Percentiles rank a stretch among this genome's conserved stretches.
Conservation (phyloP, 1,284 basidiomycete species). For the Cutaneotrichosporon cavernicola region DNA sequence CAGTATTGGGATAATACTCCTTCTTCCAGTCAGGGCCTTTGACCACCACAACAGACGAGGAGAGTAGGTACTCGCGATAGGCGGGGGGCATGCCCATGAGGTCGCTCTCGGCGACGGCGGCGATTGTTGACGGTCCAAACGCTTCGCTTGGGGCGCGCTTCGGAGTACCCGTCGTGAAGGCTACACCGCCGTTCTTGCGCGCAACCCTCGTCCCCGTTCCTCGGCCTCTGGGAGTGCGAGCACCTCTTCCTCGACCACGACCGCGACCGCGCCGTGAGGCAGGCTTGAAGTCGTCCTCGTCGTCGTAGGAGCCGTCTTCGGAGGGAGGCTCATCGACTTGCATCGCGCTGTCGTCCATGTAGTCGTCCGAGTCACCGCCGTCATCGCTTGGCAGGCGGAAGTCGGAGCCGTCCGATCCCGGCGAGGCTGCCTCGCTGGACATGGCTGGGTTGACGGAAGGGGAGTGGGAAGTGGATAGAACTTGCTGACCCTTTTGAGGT, state of each 20-base stretch:
- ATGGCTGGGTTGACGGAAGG: background rate
- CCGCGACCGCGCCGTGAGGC: background rate
- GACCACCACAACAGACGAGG: conserved; percentile 1
- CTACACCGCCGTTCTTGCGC: background rate
- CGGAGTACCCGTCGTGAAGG: background rate
- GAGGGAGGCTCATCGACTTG: background rate
- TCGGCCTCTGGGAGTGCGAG: background rate
- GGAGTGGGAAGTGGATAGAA: too few species aligned
- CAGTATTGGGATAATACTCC: conserved; percentile 6
- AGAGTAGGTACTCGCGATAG: conserved; percentile 21
- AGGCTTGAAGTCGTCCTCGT: background rate
- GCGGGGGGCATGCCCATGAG: conserved; percentile 15
- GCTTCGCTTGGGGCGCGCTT: conserved; percentile 4
- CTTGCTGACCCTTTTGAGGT: background rate
- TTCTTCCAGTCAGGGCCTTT: conserved; percentile 3
- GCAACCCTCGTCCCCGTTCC: background rate
- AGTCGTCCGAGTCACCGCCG: conserved; percentile 9
- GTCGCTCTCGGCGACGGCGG: conserved; percentile 8
- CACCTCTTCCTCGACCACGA: background rate
- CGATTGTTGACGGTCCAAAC: conserved; percentile 2
- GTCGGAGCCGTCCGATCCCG: background rate
- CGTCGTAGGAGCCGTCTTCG: background rate
- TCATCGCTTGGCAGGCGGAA: conserved; percentile 11
- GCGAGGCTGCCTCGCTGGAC: background rate
- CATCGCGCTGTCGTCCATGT: background rate